Evolutionary conservation across 345 rosid genomes (phyloP).

Genomic region (Reutealis trisperma): DNA sequence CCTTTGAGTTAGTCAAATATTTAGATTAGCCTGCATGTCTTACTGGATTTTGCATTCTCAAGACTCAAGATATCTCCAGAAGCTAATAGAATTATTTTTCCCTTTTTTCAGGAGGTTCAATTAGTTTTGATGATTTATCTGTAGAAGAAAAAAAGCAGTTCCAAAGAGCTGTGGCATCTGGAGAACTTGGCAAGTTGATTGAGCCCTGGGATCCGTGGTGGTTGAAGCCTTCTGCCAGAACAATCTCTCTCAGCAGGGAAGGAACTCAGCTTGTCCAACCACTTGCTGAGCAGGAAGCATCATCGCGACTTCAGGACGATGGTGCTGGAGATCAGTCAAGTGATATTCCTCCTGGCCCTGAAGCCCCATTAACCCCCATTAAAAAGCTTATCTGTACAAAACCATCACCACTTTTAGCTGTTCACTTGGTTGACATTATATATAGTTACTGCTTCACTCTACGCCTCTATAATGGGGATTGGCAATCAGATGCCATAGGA

Average conservation of each 20-base stretch:
- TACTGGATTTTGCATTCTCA: slow-evolving; percentile 5
- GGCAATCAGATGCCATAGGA: slow-evolving; percentile 71
- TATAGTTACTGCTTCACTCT: slow-evolving; percentile 79
- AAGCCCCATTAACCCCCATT: slow-evolving; percentile 51
- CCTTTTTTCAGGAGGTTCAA: slow-evolving; percentile 45
- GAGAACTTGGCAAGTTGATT: slow-evolving; percentile 85
- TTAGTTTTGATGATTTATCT: slow-evolving; percentile 66
- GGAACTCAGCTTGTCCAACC: slow-evolving; percentile 70
- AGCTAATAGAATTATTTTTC: slow-evolving; percentile 12
- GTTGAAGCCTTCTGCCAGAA: slow-evolving; percentile 66
- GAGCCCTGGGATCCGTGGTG: slow-evolving; percentile 99
- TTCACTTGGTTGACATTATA: slow-evolving; percentile 74
- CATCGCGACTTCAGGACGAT: slow-evolving; percentile 24
- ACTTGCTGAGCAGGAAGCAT: slow-evolving; percentile 28
- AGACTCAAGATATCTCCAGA: neutral
- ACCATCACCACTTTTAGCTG: slow-evolving; percentile 69
- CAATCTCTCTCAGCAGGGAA: slow-evolving; percentile 53
- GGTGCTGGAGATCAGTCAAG: slow-evolving; percentile 27
- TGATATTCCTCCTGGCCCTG: slow-evolving; percentile 75
- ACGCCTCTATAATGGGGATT: slow-evolving; percentile 87
- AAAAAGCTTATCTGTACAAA: slow-evolving; percentile 57
- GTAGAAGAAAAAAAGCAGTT: slow-evolving; percentile 74
- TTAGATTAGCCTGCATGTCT: neutral
- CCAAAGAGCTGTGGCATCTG: slow-evolving; percentile 82
- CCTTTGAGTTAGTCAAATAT: slow-evolving; percentile 14